Evolutionary conservation across 2,329 filamentous ascomycete genomes (phyloP).

Genomic region (Aspergillus ibericus): DNA sequence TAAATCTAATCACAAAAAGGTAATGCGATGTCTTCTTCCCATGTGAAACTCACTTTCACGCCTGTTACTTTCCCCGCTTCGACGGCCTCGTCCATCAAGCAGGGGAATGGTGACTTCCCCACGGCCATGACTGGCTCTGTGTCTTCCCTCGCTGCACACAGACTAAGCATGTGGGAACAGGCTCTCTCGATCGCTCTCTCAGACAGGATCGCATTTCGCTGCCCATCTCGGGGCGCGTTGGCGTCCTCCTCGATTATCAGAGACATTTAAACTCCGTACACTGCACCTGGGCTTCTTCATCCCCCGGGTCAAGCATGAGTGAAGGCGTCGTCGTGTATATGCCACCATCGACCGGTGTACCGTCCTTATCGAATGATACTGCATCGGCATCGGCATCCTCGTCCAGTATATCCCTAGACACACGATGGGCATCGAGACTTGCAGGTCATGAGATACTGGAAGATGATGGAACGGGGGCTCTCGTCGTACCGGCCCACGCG

Average conservation of each 20-base stretch:
- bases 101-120: conserved; percentile 5
- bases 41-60: not conserved
- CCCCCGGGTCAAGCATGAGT: not conserved
- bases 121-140: conserved; percentile 12
- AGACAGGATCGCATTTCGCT: conserved; percentile 17
- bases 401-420: conserved; percentile 33
- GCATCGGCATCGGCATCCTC: conserved; percentile 29
- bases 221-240: conserved; percentile 5
- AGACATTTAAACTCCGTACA: not conserved
- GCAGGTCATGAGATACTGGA: conserved; percentile 27
- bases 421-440: conserved; percentile 25
- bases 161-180: conserved; percentile 25
- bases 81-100: not conserved
- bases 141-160: conserved; percentile 16
- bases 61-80: not conserved
- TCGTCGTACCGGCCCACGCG: conserved; percentile 26
- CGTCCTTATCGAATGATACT: conserved; percentile 32
- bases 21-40: conserved; percentile 10
- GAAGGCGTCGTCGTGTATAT: not conserved
- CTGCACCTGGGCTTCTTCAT: not conserved
- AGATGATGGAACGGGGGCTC: conserved; percentile 30
- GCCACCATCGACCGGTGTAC: conserved; percentile 25
- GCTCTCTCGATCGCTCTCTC: conserved; percentile 17
- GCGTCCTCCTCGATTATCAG: not conserved
- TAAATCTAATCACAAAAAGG: conserved; percentile 5